Percentiles rank a stretch among this genome's conserved stretches.
These are phyloP conservation scores for Fraxinus baroniana DNA, from an alignment of 305 asterid genomes.

Conservation along the genomic window DNA sequence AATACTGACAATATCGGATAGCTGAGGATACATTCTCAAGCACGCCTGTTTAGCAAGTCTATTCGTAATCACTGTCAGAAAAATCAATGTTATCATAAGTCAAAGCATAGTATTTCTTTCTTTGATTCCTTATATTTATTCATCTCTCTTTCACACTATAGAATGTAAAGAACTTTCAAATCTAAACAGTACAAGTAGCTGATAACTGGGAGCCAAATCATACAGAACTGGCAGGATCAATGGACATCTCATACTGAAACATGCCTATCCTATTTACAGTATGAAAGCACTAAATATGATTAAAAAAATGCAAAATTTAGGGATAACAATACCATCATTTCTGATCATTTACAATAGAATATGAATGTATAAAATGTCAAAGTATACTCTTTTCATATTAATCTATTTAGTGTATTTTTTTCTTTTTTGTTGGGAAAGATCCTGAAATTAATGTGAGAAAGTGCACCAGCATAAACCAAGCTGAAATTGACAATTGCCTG, in stretches of 20 bases:
- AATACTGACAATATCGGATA: constrained; percentile 38
- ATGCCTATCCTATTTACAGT: background rate
- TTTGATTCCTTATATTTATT: background rate
- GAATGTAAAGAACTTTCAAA: background rate
- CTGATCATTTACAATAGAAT: background rate
- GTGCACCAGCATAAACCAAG: background rate
- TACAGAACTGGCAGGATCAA: background rate
- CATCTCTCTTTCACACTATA: background rate
- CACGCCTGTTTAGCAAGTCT: constrained; percentile 60
- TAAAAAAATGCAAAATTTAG: background rate
- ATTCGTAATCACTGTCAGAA: constrained; percentile 58
- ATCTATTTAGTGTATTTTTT: background rate
- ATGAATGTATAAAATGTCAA: background rate
- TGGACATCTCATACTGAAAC: background rate
- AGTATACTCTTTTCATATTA: background rate
- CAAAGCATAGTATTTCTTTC: background rate
- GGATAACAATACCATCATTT: background rate
- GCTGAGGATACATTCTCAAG: constrained; percentile 58
- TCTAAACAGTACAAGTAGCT: background rate
- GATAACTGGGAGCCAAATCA: background rate
- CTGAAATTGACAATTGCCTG: background rate
- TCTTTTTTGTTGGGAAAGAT: background rate
- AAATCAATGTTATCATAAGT: constrained; percentile 20
- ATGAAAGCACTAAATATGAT: background rate
- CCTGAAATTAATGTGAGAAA: background rate